A percentile compares a stretch with the other conserved stretches of the same genome.
Evolutionary conservation across 495 filamentous ascomycete genomes (phyloP).

Genomic region (Darksidea phi): DNA sequence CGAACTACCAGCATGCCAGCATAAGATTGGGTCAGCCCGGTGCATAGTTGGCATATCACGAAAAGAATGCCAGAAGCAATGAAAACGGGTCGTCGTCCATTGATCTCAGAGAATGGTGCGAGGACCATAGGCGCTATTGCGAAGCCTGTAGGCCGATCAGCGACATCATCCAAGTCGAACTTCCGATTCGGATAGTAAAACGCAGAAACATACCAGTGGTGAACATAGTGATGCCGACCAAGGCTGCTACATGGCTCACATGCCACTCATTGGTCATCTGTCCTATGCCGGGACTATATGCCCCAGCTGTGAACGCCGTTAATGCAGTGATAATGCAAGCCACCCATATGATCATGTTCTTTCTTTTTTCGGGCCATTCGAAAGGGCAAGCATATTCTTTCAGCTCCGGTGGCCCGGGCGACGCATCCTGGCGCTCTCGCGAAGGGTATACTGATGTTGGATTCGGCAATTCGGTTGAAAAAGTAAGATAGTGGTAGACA

Average conservation of each 20-base stretch:
- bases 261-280: slow-evolving; percentile 64
- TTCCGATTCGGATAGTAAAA: background rate
- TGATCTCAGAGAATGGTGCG: slow-evolving; percentile 86
- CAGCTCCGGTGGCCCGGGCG: slow-evolving; percentile 62
- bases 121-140: slow-evolving; percentile 84
- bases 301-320: slow-evolving; percentile 79
- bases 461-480: slow-evolving; percentile 63
- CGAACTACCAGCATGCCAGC: slow-evolving; percentile 75
- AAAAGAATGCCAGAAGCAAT: slow-evolving; percentile 69
- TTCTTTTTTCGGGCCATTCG: slow-evolving; percentile 67
- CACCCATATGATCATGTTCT: slow-evolving; percentile 69
- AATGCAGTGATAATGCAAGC: slow-evolving; percentile 72
- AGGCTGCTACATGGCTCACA: slow-evolving; percentile 62
- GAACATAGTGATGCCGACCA: slow-evolving; percentile 80
- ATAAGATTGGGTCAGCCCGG: slow-evolving; percentile 69
- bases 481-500: slow-evolving; percentile 68
- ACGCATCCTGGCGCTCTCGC: slow-evolving; percentile 43
- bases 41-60: slow-evolving; percentile 67
- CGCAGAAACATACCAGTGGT: slow-evolving; percentile 47
- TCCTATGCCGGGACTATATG: slow-evolving; percentile 66
- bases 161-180: background rate
- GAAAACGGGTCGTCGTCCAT: slow-evolving; percentile 77
- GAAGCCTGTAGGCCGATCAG: slow-evolving; percentile 58
- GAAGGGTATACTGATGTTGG: slow-evolving; percentile 51
- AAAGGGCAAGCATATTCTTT: slow-evolving; percentile 67